Evolutionary conservation across 495 filamentous ascomycete species (phyloP).

Genomic region (Aspergillus sclerotioniger): DNA sequence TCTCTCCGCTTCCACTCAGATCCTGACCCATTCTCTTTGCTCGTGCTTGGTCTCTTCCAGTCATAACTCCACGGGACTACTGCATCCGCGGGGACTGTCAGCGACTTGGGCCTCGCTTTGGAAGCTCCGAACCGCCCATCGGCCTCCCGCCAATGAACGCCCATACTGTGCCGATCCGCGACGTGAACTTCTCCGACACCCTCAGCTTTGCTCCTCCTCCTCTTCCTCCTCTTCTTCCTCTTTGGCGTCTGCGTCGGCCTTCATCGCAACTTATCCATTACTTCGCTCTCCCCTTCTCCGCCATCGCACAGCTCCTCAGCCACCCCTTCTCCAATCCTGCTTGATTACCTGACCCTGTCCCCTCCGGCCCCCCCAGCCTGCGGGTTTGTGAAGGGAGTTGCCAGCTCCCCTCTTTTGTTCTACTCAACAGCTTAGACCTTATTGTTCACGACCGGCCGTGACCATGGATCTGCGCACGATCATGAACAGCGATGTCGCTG

Average conservation of each 20-base stretch:
- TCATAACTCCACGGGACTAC: neutral
- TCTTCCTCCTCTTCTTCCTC: constrained; percentile 9
- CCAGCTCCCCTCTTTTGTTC: constrained; percentile 1
- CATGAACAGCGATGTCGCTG: constrained; percentile 49
- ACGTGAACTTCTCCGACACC: neutral
- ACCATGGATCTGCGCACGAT: constrained; percentile 56
- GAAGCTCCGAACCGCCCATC: constrained; percentile 1
- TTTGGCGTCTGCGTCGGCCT: constrained; percentile 3
- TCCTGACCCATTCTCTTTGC: too few relatives aligned
- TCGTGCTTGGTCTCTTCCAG: neutral
- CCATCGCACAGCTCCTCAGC: constrained; percentile 7
- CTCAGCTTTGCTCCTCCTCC: constrained; percentile 4
- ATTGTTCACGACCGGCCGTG: constrained; percentile 10
- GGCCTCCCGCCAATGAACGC: constrained; percentile 7
- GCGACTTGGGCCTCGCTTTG: neutral
- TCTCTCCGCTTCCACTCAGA: neutral
- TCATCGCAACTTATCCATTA: neutral
- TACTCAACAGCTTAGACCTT: neutral
- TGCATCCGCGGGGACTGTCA: too few relatives aligned
- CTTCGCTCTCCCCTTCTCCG: neutral
- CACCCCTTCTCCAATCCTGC: neutral
- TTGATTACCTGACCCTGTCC: neutral
- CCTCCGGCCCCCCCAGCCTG: neutral
- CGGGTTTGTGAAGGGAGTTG: constrained; percentile 10
- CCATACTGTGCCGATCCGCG: constrained; percentile 1